Conservation (phyloP, 192 early-diverging fungal genomes). For the Rhizophagus sp. region DNA sequence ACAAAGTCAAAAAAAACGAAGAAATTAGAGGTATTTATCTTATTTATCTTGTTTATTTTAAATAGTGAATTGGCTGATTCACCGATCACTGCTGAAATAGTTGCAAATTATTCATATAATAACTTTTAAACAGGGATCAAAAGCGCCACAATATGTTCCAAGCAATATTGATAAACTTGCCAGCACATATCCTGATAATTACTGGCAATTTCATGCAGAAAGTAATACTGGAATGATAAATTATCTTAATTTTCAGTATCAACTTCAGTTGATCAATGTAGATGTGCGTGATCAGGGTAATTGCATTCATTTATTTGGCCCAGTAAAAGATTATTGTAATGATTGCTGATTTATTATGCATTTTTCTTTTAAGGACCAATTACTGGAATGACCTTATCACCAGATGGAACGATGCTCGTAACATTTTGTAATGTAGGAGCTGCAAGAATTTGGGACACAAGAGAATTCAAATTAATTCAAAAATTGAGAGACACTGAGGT, state of each 20-base stretch:
- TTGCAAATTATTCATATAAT: not conserved
- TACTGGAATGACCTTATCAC: constrained; percentile 81
- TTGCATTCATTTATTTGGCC: not conserved
- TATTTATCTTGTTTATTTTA: no score
- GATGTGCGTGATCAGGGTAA: constrained; percentile 75
- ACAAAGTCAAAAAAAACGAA: not conserved
- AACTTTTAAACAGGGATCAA: not conserved
- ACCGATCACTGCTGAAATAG: not conserved
- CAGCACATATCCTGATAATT: constrained; percentile 59
- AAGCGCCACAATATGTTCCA: constrained; percentile 49
- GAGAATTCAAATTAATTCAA: constrained; percentile 67
- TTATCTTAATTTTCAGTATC: constrained; percentile 69
- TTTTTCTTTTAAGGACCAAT: constrained; percentile 55
- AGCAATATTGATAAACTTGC: constrained; percentile 50
- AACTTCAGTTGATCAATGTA: constrained; percentile 62
- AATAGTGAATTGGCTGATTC: not conserved
- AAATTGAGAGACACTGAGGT: constrained; percentile 69
- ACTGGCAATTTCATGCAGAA: constrained; percentile 60
- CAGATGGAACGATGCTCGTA: constrained; percentile 82
- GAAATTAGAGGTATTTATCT: not conserved
- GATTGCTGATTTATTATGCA: not conserved
- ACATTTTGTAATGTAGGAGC: constrained; percentile 83
- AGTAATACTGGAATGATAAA: constrained; percentile 56
- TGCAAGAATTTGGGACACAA: constrained; percentile 80
- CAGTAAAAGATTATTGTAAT: not conserved